Evolutionary conservation across 805 yeast species (phyloP).

Genomic region (Peterozyma toletana): DNA sequence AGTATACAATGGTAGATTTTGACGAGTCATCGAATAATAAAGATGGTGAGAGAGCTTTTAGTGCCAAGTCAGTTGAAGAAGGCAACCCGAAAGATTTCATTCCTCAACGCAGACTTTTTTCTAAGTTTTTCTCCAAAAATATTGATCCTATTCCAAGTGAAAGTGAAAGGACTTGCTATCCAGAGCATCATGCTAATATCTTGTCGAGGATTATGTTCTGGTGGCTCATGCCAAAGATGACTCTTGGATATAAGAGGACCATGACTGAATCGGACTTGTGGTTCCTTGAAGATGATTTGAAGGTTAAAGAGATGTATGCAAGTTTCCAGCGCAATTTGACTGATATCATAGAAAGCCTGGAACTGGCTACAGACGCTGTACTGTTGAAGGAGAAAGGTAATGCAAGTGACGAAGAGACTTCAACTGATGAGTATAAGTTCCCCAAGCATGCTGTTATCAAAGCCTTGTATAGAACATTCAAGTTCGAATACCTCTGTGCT

Average conservation of each 20-base stretch:
- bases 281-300: conserved; percentile 25
- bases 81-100: too few species aligned
- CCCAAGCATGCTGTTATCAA: conserved; percentile 32
- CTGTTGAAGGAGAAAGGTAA: conserved; percentile 25
- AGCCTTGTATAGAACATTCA: conserved; percentile 26
- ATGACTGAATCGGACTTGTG: conserved; percentile 49
- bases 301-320: conserved; percentile 17
- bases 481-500: conserved; percentile 41
- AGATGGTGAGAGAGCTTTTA: too few species aligned
- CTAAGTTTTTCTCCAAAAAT: conserved; percentile 23
- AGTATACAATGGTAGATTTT: too few species aligned
- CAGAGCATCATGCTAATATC: conserved; percentile 22
- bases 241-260: conserved; percentile 55
- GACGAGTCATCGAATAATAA: too few species aligned
- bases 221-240: conserved; percentile 54
- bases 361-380: conserved; percentile 9
- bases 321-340: conserved; percentile 20
- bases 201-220: conserved; percentile 37
- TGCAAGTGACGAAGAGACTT: background rate
- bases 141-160: conserved; percentile 34
- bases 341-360: too few species aligned
- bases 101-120: conserved; percentile 24
- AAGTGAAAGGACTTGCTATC: conserved; percentile 32
- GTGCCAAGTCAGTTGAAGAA: too few species aligned
- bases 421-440: conserved; percentile 14